Evolutionary conservation across 2,329 filamentous ascomycete species (phyloP).

Genomic region (Cercospora citrullina): DNA sequence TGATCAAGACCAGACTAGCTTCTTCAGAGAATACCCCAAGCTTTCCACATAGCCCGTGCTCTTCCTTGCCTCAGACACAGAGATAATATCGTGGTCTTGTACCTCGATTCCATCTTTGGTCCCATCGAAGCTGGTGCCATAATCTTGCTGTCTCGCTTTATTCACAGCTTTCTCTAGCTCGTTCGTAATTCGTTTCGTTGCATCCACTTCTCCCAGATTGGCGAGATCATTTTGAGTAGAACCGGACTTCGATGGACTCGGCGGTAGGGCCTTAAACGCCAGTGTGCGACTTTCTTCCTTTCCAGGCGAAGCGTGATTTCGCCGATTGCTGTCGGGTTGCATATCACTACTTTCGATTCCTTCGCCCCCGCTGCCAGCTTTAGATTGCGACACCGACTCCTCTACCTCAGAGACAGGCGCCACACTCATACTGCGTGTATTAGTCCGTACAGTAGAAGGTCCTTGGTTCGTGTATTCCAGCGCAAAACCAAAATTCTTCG

Average conservation of each 20-base stretch:
- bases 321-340: slow-evolving; percentile 14
- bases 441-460: slow-evolving; percentile 72
- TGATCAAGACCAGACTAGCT: slow-evolving; percentile 74
- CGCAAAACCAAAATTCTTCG: slow-evolving; percentile 79
- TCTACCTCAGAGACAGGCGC: slow-evolving; percentile 35
- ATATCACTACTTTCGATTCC: slow-evolving; percentile 21
- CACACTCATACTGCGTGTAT: slow-evolving; percentile 73
- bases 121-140: slow-evolving; percentile 30
- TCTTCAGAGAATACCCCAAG: slow-evolving; percentile 86
- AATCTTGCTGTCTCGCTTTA: slow-evolving; percentile 46
- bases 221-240: slow-evolving; percentile 30
- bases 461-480: slow-evolving; percentile 69
- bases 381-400: slow-evolving; percentile 31
- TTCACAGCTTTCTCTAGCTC: slow-evolving; percentile 70
- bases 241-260: slow-evolving; percentile 44
- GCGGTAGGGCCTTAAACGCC: slow-evolving; percentile 59
- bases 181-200: slow-evolving; percentile 66
- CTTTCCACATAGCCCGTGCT: slow-evolving; percentile 85
- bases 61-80: slow-evolving; percentile 77
- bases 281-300: slow-evolving; percentile 43
- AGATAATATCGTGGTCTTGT: slow-evolving; percentile 72
- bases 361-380: neutral
- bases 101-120: slow-evolving; percentile 38
- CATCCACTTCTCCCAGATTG: slow-evolving; percentile 52
- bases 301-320: slow-evolving; percentile 25